These are phyloP conservation scores for Hyphodiscus sp. DNA, from an alignment of 2,329 filamentous ascomycete genomes.

Conservation along the genomic window DNA sequence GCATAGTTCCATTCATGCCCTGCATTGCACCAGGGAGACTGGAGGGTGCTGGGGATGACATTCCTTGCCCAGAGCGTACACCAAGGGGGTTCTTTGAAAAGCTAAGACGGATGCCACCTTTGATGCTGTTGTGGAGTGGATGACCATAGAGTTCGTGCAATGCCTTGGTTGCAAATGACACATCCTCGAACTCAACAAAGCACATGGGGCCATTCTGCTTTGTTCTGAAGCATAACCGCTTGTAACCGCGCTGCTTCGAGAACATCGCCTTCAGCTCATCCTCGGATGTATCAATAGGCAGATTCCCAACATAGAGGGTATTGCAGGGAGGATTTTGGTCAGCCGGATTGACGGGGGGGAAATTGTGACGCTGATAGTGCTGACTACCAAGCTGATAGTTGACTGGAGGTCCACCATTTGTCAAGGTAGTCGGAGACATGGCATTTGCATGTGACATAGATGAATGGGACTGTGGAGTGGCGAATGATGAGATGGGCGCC, in stretches of 20 bases:
- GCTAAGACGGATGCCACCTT: conserved; percentile 89
- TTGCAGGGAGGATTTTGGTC: conserved; percentile 98
- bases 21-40: conserved; percentile 40
- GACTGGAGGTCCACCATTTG: conserved; percentile 35
- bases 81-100: conserved; percentile 97
- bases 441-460: conserved; percentile 32
- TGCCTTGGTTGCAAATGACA: conserved; percentile 85
- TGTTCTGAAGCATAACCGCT: conserved; percentile 87
- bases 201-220: conserved; percentile 98
- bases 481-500: conserved; percentile 20
- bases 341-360: conserved; percentile 85
- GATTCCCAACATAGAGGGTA: conserved; percentile 94
- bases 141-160: conserved; percentile 85
- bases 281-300: conserved; percentile 87
- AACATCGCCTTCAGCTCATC: conserved; percentile 94
- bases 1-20: conserved; percentile 53
- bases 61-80: conserved; percentile 68
- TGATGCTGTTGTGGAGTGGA: conserved; percentile 82
- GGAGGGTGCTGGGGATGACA: conserved; percentile 31
- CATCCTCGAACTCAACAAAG: conserved; percentile 96
- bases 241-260: conserved; percentile 89
- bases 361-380: conserved; percentile 57
- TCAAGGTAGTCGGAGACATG: conserved; percentile 52
- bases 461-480: conserved; percentile 16
- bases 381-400: conserved; percentile 50